A percentile compares a stretch with the other conserved stretches of the same genome.
phyloP scores from a whole-genome alignment of 139 green algal genomes.

The Haematococcus sp. region DNA sequence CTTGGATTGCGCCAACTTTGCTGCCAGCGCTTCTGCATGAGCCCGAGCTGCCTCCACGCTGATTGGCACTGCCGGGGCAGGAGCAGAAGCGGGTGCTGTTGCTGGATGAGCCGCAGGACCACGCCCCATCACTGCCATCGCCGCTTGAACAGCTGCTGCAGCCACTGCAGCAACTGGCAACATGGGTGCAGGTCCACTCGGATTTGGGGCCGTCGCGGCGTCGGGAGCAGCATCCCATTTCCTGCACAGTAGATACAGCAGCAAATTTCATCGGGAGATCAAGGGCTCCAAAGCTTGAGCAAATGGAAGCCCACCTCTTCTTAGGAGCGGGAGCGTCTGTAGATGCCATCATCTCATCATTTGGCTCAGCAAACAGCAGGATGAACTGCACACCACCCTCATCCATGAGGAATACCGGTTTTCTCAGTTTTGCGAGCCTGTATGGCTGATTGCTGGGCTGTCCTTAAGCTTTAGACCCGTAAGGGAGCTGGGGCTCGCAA shows the following conservation, averaged over 20 bases:
- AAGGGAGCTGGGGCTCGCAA: neutral
- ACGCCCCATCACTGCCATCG: neutral
- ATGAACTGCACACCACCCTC: too few species aligned
- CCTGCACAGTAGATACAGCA: too few species aligned
- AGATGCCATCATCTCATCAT: neutral
- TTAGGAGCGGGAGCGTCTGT: constrained; percentile 3
- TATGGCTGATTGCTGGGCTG: too few species aligned
- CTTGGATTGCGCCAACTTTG: too few species aligned
- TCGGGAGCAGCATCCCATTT: neutral
- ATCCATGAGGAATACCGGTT: too few species aligned
- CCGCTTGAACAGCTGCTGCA: neutral
- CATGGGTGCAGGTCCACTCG: neutral
- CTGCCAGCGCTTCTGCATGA: too few species aligned
- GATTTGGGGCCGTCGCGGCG: neutral
- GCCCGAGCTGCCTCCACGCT: too few species aligned
- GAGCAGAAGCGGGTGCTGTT: neutral
- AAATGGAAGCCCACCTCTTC: neutral
- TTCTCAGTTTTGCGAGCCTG: too few species aligned
- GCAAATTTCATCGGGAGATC: too few species aligned
- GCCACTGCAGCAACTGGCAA: neutral
- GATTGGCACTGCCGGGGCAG: neutral
- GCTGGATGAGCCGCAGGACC: neutral
- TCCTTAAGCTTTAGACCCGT: too few species aligned
- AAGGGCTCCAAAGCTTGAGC: neutral
- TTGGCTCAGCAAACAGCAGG: too few species aligned